These are phyloP conservation scores for Leptomonas pyrrhocoris DNA, from an alignment of 208 protist genomes.

Conservation along the genomic window DNA sequence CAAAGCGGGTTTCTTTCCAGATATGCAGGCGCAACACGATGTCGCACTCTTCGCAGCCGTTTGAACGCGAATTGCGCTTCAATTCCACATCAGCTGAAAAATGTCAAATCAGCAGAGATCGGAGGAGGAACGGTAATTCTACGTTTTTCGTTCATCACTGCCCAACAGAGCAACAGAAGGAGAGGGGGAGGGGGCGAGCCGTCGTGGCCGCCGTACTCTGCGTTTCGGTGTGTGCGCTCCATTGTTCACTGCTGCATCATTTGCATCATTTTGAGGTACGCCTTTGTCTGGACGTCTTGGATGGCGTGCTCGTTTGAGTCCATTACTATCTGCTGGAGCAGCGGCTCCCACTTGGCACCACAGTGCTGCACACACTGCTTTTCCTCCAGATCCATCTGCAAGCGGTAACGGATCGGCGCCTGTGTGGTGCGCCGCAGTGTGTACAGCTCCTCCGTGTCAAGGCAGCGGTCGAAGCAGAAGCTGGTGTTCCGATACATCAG, in stretches of 20 bases:
- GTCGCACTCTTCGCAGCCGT: too few relatives aligned
- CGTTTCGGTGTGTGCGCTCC: too few relatives aligned
- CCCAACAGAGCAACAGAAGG: too few relatives aligned
- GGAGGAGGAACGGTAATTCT: too few relatives aligned
- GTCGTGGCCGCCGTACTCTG: too few relatives aligned
- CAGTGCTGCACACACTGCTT: conserved; percentile 86
- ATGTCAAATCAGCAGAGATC: too few relatives aligned
- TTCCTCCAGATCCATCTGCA: conserved; percentile 81
- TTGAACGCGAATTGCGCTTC: too few relatives aligned
- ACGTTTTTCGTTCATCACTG: too few relatives aligned
- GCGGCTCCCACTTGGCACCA: conserved; percentile 75
- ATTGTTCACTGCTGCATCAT: conserved; percentile 73
- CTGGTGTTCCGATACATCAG: conserved; percentile 55
- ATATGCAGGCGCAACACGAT: too few relatives aligned
- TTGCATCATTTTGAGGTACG: conserved; percentile 52
- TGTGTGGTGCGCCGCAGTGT: conserved; percentile 80
- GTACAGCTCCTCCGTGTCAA: conserved; percentile 90
- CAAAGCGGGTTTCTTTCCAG: too few relatives aligned
- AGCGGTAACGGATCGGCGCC: conserved; percentile 77
- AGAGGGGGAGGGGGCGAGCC: too few relatives aligned
- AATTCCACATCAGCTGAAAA: too few relatives aligned
- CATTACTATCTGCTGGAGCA: conserved; percentile 46
- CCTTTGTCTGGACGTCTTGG: conserved; percentile 56
- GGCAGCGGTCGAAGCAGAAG: conserved; percentile 82
- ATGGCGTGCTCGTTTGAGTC: conserved; percentile 62